These are phyloP conservation scores for Entelexis sorbosivorans DNA, from an alignment of 1,139 yeast genomes.

Conservation along the genomic window DNA sequence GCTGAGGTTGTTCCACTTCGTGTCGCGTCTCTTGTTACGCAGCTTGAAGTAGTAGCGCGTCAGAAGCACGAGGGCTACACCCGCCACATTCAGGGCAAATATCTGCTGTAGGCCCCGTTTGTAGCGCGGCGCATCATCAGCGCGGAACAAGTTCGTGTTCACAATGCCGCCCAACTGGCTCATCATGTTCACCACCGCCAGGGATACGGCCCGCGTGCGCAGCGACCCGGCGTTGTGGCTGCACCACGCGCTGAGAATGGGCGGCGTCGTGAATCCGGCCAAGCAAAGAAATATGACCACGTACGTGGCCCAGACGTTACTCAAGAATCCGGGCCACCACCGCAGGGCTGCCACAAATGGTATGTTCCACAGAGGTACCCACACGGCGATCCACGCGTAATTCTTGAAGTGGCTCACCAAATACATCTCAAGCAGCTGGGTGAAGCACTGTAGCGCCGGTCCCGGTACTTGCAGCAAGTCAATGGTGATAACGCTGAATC, in stretches of 20 bases:
- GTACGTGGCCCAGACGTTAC: slow-evolving; percentile 19
- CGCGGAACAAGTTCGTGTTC: slow-evolving; percentile 43
- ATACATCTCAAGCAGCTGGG: slow-evolving; percentile 33
- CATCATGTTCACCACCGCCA: slow-evolving; percentile 51
- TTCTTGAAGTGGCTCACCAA: slow-evolving; percentile 8
- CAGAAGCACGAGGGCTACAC: slow-evolving; percentile 16
- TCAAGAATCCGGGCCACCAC: slow-evolving; percentile 22
- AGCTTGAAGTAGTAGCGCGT: slow-evolving; percentile 34
- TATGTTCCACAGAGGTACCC: slow-evolving; percentile 22
- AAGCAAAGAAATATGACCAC: slow-evolving; percentile 18
- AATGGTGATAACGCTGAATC: slow-evolving; percentile 38
- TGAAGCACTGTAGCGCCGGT: slow-evolving; percentile 33
- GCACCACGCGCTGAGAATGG: slow-evolving; percentile 51
- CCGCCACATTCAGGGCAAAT: slow-evolving; percentile 32
- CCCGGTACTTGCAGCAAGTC: slow-evolving; percentile 43
- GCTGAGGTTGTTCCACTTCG: slow-evolving; percentile 40
- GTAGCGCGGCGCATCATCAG: slow-evolving; percentile 48
- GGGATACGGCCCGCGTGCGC: slow-evolving; percentile 44
- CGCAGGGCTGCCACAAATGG: slow-evolving; percentile 17
- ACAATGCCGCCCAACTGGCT: slow-evolving; percentile 47
- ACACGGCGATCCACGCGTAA: slow-evolving; percentile 6
- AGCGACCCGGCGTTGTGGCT: slow-evolving; percentile 52
- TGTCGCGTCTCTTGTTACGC: slow-evolving; percentile 39
- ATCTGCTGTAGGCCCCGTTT: slow-evolving; percentile 42
- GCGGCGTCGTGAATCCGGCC: slow-evolving; percentile 12